These are phyloP conservation scores for Talaromyces marneffei DNA, from an alignment of 2,329 filamentous ascomycete genomes.

Conservation along the genomic window DNA sequence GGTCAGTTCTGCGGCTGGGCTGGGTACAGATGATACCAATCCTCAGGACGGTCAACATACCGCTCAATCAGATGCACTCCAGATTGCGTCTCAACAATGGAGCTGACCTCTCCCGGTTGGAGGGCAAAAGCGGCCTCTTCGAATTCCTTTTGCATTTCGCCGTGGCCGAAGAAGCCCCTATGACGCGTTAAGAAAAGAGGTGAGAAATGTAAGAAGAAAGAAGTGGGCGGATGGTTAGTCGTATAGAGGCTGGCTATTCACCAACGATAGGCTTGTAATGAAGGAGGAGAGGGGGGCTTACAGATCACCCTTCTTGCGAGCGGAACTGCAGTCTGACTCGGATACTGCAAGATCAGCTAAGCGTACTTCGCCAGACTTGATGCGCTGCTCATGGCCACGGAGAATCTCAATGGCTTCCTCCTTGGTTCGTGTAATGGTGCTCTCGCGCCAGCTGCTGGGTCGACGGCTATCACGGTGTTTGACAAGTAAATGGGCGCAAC, in stretches of 20 bases:
- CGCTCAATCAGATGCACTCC: slow-evolving; percentile 94
- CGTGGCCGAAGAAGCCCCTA: slow-evolving; percentile 82
- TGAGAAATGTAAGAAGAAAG: not conserved
- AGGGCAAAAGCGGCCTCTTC: slow-evolving; percentile 93
- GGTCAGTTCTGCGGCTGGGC: slow-evolving; percentile 13
- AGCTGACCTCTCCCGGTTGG: slow-evolving; percentile 78
- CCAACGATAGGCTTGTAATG: not conserved
- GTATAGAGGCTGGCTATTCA: not conserved
- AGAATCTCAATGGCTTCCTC: slow-evolving; percentile 80
- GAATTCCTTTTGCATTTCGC: slow-evolving; percentile 98
- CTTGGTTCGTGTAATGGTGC: slow-evolving; percentile 79
- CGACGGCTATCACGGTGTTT: slow-evolving; percentile 87
- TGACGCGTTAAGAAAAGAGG: not conserved
- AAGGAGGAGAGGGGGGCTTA: slow-evolving; percentile 37
- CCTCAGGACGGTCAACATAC: slow-evolving; percentile 45
- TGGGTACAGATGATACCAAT: slow-evolving; percentile 14
- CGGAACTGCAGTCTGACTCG: slow-evolving; percentile 94
- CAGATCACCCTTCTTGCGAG: slow-evolving; percentile 87
- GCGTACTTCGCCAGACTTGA: slow-evolving; percentile 61
- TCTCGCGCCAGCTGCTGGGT: slow-evolving; percentile 88
- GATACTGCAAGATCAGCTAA: slow-evolving; percentile 79
- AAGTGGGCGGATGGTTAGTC: not conserved
- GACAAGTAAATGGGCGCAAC: slow-evolving; percentile 84
- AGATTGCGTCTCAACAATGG: slow-evolving; percentile 83
- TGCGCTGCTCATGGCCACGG: slow-evolving; percentile 66